Evolutionary conservation across 2,329 filamentous ascomycete genomes (phyloP), one percentile per base, ranked within the genome.

Genomic region (Diaporthe vaccinii): DNA sequence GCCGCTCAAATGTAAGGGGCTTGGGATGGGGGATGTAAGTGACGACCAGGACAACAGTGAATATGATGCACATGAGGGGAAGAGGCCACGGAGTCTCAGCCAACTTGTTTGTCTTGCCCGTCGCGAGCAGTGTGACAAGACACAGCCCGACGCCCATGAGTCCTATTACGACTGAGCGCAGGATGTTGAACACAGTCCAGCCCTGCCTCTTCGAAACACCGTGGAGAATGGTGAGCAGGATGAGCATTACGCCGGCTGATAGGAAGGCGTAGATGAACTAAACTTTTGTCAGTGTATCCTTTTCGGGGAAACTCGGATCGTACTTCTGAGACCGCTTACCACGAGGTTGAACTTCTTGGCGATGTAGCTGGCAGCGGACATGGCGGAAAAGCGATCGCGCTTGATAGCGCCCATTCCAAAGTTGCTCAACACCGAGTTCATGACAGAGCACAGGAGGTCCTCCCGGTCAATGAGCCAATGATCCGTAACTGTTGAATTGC

Each of bases 151-250:
- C 70, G 9, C 79, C 72, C 55, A 75, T 65, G 41, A 80, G 69
- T 58, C 79, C 76, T 10, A 68, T 68, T 25, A 51, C 25, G 5
- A 68, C 44, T 10, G 80, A 81, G 2, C 80, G 79, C 51, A 77
- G 67, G 36, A 81, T 77, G 74, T 82, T 81, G 76, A 81, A 82
- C 1, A 78, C 78, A 4, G 80, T 76, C 80, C 80, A 82, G 12
- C 80, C 80, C 41, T 72, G 78, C n/a, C 76, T 76, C 73, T 82
- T 81, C 1, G 80, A 80, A 25, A 82, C 79, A 55, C 78, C 72
- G 71, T 82, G 80, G 78, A 82, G 81, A 44, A 80, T 75, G 12
- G 78, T 81, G n/a, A 82, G 73, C 53, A 81, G 77, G 7, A 82
- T 72, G 4, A 82, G 72, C 28, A 82, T 80, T 12, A 80, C 76